Base-by-base conservation (phyloP, 1,284 basidiomycete species). In the Peniophora sp. region DNA sequence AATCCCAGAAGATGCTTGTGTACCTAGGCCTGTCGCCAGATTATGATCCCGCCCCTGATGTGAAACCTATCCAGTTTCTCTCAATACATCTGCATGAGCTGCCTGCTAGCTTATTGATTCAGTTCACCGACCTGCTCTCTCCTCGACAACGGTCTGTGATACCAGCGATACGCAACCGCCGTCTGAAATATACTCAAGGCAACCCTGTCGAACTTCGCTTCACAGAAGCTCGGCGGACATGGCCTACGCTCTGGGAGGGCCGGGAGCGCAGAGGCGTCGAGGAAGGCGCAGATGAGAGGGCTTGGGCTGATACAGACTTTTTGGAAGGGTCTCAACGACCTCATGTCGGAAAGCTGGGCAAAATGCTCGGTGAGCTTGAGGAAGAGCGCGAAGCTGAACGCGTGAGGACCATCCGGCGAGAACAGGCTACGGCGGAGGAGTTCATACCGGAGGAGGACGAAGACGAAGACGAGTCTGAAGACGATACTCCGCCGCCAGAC, bases 371-470 rank as follows among this genome's bases (percentile, higher is more conserved):
- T 2, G 78, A 73, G 5, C 88, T 86, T 57, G 87, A 88, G 57
- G 86, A 86, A 58, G 87, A 88, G 61, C 72, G 88, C 53, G 80
- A 80, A 61, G 78, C 75, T 0, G 81, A 87, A 57, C 69, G 81
- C 24, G 64, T 78, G n/a, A 68, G 81, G 51, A 60, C 56, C 12
- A 56, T 77, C 22, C 71, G 79, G 52, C 67, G 76, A 50, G 66
- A 69, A 37, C 65, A 68, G 48, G 65, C 64, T 15, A 68, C 63
- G n/a, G 66, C 62, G 24, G 70, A 75, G 11, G 74, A 73, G 8
- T 78, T 80, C 52, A 64, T 83, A 10, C 81, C 82, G 10, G 84
- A 86, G 60, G 85, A 86, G 60, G 80, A 81, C 49, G 75, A 78
- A 49, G 72, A 86, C 60, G 80, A 81, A 49, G 75, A 78, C 48